These are phyloP conservation scores for Chalciporus piperatoides DNA, from an alignment of 1,284 basidiomycete species.

Conservation along the genomic window DNA sequence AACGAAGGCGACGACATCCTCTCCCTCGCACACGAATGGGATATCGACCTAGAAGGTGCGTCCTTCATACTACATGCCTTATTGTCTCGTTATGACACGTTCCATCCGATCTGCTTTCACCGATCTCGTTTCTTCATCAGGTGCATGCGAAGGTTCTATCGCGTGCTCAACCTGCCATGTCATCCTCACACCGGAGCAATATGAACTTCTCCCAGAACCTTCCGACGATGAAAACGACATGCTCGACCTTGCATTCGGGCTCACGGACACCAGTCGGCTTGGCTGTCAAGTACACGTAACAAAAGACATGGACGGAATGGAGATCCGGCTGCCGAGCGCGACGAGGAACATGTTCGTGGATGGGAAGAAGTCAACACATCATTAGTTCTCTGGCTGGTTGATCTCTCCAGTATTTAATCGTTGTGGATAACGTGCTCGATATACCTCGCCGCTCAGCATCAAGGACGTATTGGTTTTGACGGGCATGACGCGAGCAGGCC, in stretches of 20 bases:
- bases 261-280: conserved; percentile 87
- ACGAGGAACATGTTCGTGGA: conserved; percentile 98
- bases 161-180: conserved; percentile 99
- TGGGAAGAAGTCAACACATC: conserved; percentile 53
- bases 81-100: neutral
- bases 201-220: conserved; percentile 85
- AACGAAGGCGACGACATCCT: conserved; percentile 94
- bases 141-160: conserved; percentile 94
- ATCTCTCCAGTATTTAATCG: neutral
- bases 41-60: conserved; percentile 93
- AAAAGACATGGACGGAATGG: conserved; percentile 82
- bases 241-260: conserved; percentile 96
- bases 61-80: neutral
- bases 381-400: conserved; percentile 26
- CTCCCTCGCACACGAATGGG: conserved; percentile 91
- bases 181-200: conserved; percentile 80
- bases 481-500: neutral
- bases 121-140: conserved; percentile 37
- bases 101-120: neutral
- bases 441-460: conserved; percentile 14
- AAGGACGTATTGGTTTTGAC: neutral
- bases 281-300: conserved; percentile 86
- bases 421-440: conserved; percentile 16
- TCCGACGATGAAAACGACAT: conserved; percentile 98
- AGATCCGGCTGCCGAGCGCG: conserved; percentile 83